Evolutionary conservation across 1,139 yeast species (phyloP).

Genomic region (Geotrichum histeridarum): DNA sequence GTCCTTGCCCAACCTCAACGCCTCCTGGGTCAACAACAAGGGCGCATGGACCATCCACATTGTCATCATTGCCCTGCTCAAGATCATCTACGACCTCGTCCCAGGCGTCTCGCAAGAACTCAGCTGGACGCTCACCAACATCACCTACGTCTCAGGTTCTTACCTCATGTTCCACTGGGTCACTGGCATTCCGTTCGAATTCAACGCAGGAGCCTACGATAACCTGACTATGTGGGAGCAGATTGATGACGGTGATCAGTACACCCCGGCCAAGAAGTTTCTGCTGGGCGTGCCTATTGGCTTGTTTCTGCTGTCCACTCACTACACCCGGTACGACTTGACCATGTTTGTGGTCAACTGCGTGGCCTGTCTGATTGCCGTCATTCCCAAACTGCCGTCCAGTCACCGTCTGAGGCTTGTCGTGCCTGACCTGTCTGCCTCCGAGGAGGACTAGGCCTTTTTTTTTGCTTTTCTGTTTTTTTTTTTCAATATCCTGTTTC

Average conservation of each 20-base stretch:
- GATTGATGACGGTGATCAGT: slow-evolving; percentile 93
- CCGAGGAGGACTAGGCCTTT: not conserved
- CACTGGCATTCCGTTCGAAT: slow-evolving; percentile 95
- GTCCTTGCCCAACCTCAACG: slow-evolving; percentile 81
- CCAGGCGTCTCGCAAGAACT: slow-evolving; percentile 75
- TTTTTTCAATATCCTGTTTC: not conserved
- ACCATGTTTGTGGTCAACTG: slow-evolving; percentile 75
- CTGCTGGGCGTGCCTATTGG: slow-evolving; percentile 85
- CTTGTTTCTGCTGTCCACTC: slow-evolving; percentile 80
- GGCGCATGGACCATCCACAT: slow-evolving; percentile 93
- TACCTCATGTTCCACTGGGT: slow-evolving; percentile 95
- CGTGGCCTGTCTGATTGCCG: slow-evolving; percentile 71
- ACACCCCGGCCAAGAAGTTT: slow-evolving; percentile 93
- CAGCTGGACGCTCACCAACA: slow-evolving; percentile 91
- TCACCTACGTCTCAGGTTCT: slow-evolving; percentile 84
- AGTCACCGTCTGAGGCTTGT: slow-evolving; percentile 39
- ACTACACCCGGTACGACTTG: slow-evolving; percentile 80
- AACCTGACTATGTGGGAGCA: slow-evolving; percentile 99
- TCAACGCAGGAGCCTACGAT: slow-evolving; percentile 94
- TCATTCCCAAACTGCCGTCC: slow-evolving; percentile 80
- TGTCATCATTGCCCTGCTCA: slow-evolving; percentile 68
- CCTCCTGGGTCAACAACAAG: slow-evolving; percentile 91
- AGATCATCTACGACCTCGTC: slow-evolving; percentile 69
- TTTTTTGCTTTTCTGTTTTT: not conserved
- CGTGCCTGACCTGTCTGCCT: slow-evolving; percentile 28